Percentiles rank a stretch among this genome's conserved stretches.
These are phyloP conservation scores for Linnemannia hyalina DNA, from an alignment of 192 early-diverging fungal species.

Conservation along the genomic window DNA sequence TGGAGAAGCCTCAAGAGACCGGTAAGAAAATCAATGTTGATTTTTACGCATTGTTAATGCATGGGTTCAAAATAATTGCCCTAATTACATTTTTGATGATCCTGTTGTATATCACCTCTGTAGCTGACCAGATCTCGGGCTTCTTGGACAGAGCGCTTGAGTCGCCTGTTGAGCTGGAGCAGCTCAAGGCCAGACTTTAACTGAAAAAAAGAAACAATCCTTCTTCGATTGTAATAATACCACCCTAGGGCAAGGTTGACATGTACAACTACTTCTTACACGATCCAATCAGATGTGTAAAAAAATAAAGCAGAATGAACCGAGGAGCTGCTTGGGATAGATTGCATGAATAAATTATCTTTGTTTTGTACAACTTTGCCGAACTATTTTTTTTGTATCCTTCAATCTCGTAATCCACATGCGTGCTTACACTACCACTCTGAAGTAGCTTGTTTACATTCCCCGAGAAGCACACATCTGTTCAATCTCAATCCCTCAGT, in stretches of 20 bases:
- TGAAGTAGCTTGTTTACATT: not conserved
- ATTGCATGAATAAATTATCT: not conserved
- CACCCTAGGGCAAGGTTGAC: not conserved
- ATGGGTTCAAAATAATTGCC: not conserved
- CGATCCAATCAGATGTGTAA: too few species aligned
- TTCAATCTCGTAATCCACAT: not conserved
- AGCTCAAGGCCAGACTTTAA: slow-evolving; percentile 21
- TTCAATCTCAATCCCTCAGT: too few species aligned
- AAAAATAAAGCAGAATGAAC: too few species aligned
- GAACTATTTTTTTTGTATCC: not conserved
- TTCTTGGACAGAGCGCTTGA: slow-evolving; percentile 16
- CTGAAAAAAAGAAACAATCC: not conserved
- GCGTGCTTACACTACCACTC: not conserved
- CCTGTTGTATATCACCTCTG: not conserved
- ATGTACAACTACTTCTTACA: not conserved
- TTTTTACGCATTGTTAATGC: not conserved
- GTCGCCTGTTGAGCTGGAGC: not conserved
- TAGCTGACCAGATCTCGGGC: slow-evolving; percentile 26
- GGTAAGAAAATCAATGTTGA: slow-evolving; percentile 30
- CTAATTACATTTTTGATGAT: not conserved
- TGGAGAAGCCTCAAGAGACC: slow-evolving; percentile 56
- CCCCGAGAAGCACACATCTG: too few species aligned
- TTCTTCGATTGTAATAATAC: not conserved
- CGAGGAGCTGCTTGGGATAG: not conserved
- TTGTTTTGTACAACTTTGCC: not conserved